Base-by-base conservation (phyloP, 352 stramenopile species). In the Phytophthora fragariae region DNA sequence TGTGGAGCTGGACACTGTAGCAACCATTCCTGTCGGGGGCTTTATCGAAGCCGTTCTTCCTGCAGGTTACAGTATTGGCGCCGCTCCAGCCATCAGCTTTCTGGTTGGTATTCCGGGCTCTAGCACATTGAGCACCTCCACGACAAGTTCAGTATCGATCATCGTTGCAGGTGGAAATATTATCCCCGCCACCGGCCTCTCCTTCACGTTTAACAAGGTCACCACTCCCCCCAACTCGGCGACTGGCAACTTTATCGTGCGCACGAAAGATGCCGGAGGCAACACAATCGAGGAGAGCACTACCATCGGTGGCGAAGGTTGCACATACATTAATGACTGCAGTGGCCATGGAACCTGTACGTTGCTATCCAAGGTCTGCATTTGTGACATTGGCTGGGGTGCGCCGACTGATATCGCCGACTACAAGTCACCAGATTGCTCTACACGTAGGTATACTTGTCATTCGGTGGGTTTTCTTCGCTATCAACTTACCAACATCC, bases 341-440 rank as follows among this genome's bases (percentile, higher is more conserved):
- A 96, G 84, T 65, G 87, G 86, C 27, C 87, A 96, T 66, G 90
- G 91, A 9, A 83, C 77, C 17, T 97, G 91, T 72, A 92, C 89
- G 2, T 62, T 94, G 9, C 79, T 91, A 14, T 86, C 85, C 9
- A 88, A 86, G 44, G 72, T 70, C 3, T 93, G 89, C 57, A 82
- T 93, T 41, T 93, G 86, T 63, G 57, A 90, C 46, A 50, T 62
- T 39, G 84, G 87, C 3, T 93, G 87, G 88, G 83, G 88, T 5
- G 61, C 82, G 2, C 74, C 82, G 7, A 85, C 70, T 3, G 94
- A 98, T 60, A 60, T 97, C 17, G 73, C 91, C 1, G 31, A 82
- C 5, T 96, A 95, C 65, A 84, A 87, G 19, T 82, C 85, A 12
- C 85, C 92, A 17, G 92, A 97, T 62, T 98, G 93, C 67, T 92